Percentiles rank a stretch among this genome's conserved stretches.
phyloP scores from a whole-genome alignment of 2,329 filamentous ascomycete species.

The Pseudogymnoascus sp. region DNA sequence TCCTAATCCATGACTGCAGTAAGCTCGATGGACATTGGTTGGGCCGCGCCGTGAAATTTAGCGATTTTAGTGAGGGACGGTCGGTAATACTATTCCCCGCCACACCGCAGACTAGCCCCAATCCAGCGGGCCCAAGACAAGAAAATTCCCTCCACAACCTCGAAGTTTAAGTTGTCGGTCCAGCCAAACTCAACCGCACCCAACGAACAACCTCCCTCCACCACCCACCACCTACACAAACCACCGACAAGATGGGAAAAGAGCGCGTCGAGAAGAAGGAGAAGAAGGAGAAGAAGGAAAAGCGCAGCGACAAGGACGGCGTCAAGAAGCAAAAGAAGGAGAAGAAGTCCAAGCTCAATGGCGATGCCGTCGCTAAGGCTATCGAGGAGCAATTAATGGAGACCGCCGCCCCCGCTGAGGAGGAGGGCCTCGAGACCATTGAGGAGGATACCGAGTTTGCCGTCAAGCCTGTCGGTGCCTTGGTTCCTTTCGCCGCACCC shows the following conservation, averaged over 20 bases:
- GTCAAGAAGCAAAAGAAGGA: conserved; percentile 40
- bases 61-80: not conserved
- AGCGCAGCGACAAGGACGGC: conserved; percentile 41
- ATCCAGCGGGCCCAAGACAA: conserved; percentile 10
- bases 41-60: not conserved
- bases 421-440: conserved; percentile 31
- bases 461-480: conserved; percentile 45
- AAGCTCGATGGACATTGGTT: not conserved
- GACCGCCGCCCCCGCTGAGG: conserved; percentile 41
- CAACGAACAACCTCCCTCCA: conserved; percentile 9
- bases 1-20: not conserved
- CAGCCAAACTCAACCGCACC: conserved; percentile 1
- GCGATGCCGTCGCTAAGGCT: conserved; percentile 47
- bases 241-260: conserved; percentile 32
- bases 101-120: conserved; percentile 10
- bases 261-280: conserved; percentile 50
- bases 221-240: conserved; percentile 6
- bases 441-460: conserved; percentile 37
- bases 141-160: conserved; percentile 13
- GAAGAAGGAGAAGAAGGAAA: conserved; percentile 62
- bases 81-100: conserved; percentile 3
- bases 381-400: conserved; percentile 60
- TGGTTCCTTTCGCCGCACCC: conserved; percentile 79
- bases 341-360: conserved; percentile 34
- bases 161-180: not conserved